Evolutionary conservation across 2,329 filamentous ascomycete species (phyloP).

Genomic region (Macroventuria anomochaeta): DNA sequence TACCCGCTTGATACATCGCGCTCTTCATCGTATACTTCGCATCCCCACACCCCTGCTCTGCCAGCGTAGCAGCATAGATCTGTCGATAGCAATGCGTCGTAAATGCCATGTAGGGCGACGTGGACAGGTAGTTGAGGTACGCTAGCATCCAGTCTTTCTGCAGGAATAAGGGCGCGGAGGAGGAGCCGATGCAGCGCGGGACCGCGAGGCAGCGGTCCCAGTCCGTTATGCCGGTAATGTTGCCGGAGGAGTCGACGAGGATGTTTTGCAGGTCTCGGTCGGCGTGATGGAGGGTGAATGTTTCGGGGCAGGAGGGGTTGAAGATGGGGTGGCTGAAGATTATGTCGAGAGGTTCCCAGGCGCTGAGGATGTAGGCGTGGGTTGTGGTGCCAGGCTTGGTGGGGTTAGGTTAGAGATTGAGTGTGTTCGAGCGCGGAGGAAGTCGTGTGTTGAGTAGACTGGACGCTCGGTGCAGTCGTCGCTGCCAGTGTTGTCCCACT

Average conservation of each 20-base stretch:
- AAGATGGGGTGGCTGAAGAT: conserved; percentile 7
- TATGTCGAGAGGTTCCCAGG: not conserved
- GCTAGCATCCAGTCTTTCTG: conserved; percentile 17
- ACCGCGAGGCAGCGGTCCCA: conserved; percentile 25
- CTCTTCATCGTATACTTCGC: conserved; percentile 23
- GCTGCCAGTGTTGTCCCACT: not conserved
- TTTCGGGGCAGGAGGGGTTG: conserved; percentile 1
- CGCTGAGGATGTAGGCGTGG: not conserved
- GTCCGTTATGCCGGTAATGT: conserved; percentile 33
- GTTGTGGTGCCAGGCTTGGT: not conserved
- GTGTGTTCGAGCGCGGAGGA: not conserved
- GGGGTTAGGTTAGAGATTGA: not conserved
- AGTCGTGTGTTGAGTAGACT: not conserved
- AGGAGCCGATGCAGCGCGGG: conserved; percentile 22
- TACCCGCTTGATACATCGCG: conserved; percentile 12
- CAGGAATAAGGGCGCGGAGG: conserved; percentile 21
- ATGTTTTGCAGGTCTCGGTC: conserved; percentile 39
- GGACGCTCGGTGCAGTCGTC: not conserved
- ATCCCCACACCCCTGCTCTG: conserved; percentile 8
- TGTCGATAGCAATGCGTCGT: conserved; percentile 18
- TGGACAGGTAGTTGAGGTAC: not conserved
- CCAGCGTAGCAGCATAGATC: conserved; percentile 22
- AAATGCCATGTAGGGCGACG: conserved; percentile 1
- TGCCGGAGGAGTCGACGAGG: conserved; percentile 22
- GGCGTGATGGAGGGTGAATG: conserved; percentile 30